Percentiles rank a stretch among this genome's conserved stretches.
Evolutionary conservation across 2,329 filamentous ascomycete species (phyloP).

Genomic region (Hymenoscyphus infarciens): DNA sequence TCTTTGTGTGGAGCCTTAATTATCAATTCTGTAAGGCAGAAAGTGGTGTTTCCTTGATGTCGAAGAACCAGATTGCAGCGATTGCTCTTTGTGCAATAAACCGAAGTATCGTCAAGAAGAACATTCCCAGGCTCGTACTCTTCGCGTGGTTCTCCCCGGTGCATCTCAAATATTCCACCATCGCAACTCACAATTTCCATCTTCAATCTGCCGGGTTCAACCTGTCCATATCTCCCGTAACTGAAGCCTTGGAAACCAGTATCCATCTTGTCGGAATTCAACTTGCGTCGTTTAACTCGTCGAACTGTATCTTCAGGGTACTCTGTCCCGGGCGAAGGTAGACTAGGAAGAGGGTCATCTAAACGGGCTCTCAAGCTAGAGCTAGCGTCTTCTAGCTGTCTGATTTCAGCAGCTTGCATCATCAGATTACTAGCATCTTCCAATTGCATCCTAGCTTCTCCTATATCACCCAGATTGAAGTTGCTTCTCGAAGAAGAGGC

Average conservation of each 20-base stretch:
- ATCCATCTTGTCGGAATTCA: slow-evolving; percentile 59
- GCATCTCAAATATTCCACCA: slow-evolving; percentile 67
- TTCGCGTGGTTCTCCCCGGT: slow-evolving; percentile 39
- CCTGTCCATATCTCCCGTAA: slow-evolving; percentile 85
- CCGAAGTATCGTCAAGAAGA: slow-evolving; percentile 73
- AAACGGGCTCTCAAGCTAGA: slow-evolving; percentile 29
- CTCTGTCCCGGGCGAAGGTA: slow-evolving; percentile 20
- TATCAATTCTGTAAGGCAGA: slow-evolving; percentile 78
- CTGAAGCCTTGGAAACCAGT: slow-evolving; percentile 55
- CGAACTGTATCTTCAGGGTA: slow-evolving; percentile 44
- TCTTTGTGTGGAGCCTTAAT: slow-evolving; percentile 79
- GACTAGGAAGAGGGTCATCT: slow-evolving; percentile 27
- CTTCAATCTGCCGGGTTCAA: slow-evolving; percentile 73
- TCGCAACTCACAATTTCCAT: slow-evolving; percentile 92
- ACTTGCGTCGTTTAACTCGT: slow-evolving; percentile 64
- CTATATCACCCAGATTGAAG: slow-evolving; percentile 20
- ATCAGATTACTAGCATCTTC: slow-evolving; percentile 29
- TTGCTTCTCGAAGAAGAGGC: slow-evolving; percentile 12
- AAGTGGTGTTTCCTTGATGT: slow-evolving; percentile 76
- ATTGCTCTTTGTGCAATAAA: slow-evolving; percentile 88
- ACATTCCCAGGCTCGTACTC: slow-evolving; percentile 74
- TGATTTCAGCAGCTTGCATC: slow-evolving; percentile 24
- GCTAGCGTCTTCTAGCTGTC: slow-evolving; percentile 30
- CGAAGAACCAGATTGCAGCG: slow-evolving; percentile 82
- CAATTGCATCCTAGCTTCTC: slow-evolving; percentile 25